Base-by-base conservation (phyloP, 2,329 filamentous ascomycete genomes). In the Cercospora beticola region DNA sequence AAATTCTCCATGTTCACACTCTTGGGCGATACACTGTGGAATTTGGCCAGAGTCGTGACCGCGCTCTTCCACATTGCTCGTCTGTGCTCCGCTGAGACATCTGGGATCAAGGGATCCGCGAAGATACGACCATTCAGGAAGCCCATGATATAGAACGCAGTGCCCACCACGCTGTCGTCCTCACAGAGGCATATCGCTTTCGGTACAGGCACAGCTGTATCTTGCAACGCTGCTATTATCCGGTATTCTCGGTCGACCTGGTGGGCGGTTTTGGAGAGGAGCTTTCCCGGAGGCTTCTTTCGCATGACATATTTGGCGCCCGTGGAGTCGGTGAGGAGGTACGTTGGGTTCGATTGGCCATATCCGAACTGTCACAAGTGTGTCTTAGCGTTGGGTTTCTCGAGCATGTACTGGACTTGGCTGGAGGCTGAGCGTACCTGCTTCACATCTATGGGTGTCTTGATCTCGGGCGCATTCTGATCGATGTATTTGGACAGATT, bases 321-420 rank as follows among this genome's bases (percentile, higher is more conserved):
- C 78, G 89, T 85, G 72, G 88, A 85, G 63, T 89, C 89, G 16
- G 89, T 97, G 77, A 98, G 86, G 77, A 94, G 92, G 82, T 98
- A 99, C 2, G 95, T 99, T 56, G 95, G 95, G 79, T 98, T 99
- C 68, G 93, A 97, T 82, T 98, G 95, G 69, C 95, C 95, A 79
- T 96, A 98, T 76, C 94, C 93, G 79, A 98, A 99, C 92, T 98
- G 76, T 40, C 23, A 26, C 23, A n/a, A 40, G 36, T 21, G n/a
- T 26, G 14, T 49, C 23, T 65, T 12, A 65, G 62, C 40, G 62
- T 16, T 14, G 23, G 12, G 14, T 18, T n/a, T 52, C 16, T 14
- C 26, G 21, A 43, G 49, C n/a, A 28, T 30, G 23, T 14, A 8
- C 33, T 21, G 28, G 56, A 6, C 12, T 3, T 6, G 14, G 9